Base-by-base conservation (phyloP, 2,329 filamentous ascomycete species). In the Conoideocrella luteorostrata region DNA sequence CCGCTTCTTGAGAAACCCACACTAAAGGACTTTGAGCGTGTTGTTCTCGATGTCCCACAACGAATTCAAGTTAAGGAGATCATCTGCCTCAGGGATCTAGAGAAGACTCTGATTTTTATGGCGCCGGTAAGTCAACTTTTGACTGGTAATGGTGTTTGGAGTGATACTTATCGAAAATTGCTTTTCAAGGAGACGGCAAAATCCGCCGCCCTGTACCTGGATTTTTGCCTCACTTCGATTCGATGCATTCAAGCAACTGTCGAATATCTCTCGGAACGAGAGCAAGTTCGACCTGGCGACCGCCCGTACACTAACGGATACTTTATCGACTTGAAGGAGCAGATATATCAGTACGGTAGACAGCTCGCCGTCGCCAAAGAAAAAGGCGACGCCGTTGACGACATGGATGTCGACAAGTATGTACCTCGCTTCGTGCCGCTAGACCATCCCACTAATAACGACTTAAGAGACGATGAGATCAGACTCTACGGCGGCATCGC, bases 241-340 rank as follows among this genome's bases (percentile, higher is more conserved):
- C 83, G 82, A 65, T 93, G 89, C 68, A 83, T 95, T 62, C 86
- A 94, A 73, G 84, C 88, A 51, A 93, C 88, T 47, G 87, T 94
- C 65, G 83, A 88, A 66, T 84, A 84, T 66, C 75, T 96, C 52
- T 84, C 80, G 72, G 88, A 94, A 62, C 82, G 82, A 62, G 90
- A 97, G 65, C 87, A 91, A 69, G 83, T 84, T 53, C 81, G 88
- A 63, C 85, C 87, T 47, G 74, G 80, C 66, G 91, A 97, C 66
- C 83, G 86, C 57, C 88, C 89, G 53, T 97, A 96, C 74, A 93
- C 84, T 75, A 88, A 86, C 77, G 88, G 88, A 62, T 97, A 97
- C 69, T 96, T 96, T 64, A 84, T 96, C 69, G 91, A 97, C 71
- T 82, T 97, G 49, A 84, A 94, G 64, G 88, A 94, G 64, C 90